Base-by-base conservation (phyloP, 176 grass and related monocot genomes). In the Avena eriantha region DNA sequence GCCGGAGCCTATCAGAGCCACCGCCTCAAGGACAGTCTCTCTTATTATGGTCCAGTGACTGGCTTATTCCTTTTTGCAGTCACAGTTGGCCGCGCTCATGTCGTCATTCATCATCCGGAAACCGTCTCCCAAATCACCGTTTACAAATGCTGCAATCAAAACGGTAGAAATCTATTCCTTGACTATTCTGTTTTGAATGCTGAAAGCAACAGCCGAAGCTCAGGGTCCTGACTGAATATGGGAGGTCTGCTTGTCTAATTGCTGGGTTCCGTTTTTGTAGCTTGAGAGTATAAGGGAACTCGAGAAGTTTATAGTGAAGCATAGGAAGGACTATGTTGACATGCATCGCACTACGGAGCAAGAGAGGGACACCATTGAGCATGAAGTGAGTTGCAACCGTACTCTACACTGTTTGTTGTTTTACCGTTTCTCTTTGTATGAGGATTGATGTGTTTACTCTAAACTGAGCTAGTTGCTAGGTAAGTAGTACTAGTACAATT, bases 321-420 rank as follows among this genome's bases (percentile, higher is more conserved):
- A 96, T 50, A 88, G 87, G 67, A 96, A 94, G 78, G 97, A 94
- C 83, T 99, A 99, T 63, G 89, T 92, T 53, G 94, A 99, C 80
- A 86, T 94, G 85, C 90, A 90, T 88, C 92, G 94, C 88, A 96
- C 87, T 14, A 99, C 97, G 5, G 94, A 99, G 57, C 97, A 94
- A 84, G 94, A 96, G 84, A 91, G 94, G 89, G 94, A 99, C 80
- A 96, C 74, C 68, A 99, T 99, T 88, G 97, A 99, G 81, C 94
- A 99, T 80, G 97, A 99, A 91, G 94, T 96, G 79, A 89, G 86
- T 90, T 85, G 26, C 29, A 61, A 18, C 3, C 5, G 15, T 1
- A 24, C 8, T 53, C 41, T 43, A 0, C 14, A 2, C 66, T 70
- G 50, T 4, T 51, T 16, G 10, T 76, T 73, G 13, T 45, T 82